Conservation (phyloP, 2,329 filamentous ascomycete species). For the Colletotrichum graminicola region DNA sequence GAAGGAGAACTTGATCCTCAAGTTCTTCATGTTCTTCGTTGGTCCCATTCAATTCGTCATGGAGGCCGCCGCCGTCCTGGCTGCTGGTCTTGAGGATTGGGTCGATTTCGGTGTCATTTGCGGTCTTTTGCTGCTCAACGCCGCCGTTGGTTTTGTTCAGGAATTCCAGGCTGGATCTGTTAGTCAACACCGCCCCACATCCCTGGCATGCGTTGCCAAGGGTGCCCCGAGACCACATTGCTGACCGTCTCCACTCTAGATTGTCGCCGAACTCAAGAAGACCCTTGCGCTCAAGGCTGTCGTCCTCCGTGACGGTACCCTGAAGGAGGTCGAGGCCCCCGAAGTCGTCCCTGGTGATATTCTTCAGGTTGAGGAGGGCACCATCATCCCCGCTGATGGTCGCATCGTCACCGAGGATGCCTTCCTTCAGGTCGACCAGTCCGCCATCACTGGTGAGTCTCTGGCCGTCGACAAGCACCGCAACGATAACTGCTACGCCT, state of each 20-base stretch:
- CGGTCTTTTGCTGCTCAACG: conserved; percentile 85
- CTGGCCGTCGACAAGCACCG: conserved; percentile 91
- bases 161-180: conserved; percentile 86
- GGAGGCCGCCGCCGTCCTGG: conserved; percentile 86
- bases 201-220: conserved; percentile 38
- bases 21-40: conserved; percentile 86
- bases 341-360: conserved; percentile 93
- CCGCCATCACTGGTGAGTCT: conserved; percentile 91
- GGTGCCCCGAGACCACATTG: conserved; percentile 19
- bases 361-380: conserved; percentile 90
- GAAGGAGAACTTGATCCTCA: conserved; percentile 85
- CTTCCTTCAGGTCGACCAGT: conserved; percentile 92
- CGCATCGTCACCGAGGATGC: conserved; percentile 86
- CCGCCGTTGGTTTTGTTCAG: conserved; percentile 86
- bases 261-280: conserved; percentile 92
- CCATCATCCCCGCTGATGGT: conserved; percentile 90
- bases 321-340: conserved; percentile 83
- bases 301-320: conserved; percentile 83
- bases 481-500: conserved; percentile 84
- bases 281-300: conserved; percentile 89
- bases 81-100: conserved; percentile 88
- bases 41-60: conserved; percentile 95
- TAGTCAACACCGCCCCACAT: conserved; percentile 30
- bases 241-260: conserved; percentile 51
- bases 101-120: conserved; percentile 95